phyloP scores from a whole-genome alignment of 495 filamentous ascomycete species.

The Durotheca rogersii region DNA sequence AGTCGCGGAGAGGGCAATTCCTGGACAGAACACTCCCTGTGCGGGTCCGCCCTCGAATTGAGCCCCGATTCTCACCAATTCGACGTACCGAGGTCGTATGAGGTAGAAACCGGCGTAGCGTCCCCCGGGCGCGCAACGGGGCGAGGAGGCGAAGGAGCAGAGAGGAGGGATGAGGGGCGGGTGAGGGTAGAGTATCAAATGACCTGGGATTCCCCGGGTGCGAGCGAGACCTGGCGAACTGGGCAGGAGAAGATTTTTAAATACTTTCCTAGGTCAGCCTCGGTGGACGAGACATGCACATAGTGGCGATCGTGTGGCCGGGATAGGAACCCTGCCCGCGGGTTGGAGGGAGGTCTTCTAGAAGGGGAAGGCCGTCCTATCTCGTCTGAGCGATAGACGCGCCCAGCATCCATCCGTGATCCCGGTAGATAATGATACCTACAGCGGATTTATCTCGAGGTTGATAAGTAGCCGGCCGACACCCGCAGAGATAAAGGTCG shows the following conservation, averaged over 20 bases:
- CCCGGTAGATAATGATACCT: conserved; percentile 5
- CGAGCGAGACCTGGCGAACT: neutral
- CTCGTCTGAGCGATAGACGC: conserved; percentile 8
- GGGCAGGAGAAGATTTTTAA: conserved; percentile 20
- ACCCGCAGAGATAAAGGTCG: conserved; percentile 1
- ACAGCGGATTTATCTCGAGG: conserved; percentile 13
- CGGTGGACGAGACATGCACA: conserved; percentile 22
- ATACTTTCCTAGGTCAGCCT: conserved; percentile 30
- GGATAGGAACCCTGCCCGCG: conserved; percentile 25
- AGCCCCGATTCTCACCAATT: conserved; percentile 13
- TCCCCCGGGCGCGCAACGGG: conserved; percentile 11
- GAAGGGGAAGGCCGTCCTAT: conserved; percentile 37
- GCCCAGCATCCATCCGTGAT: conserved; percentile 14
- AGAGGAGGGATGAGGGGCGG: conserved; percentile 10
- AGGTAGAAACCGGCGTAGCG: conserved; percentile 16
- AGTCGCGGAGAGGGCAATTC: neutral
- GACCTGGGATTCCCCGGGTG: conserved; percentile 12
- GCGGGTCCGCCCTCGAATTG: conserved; percentile 7
- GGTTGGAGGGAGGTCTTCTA: conserved; percentile 28
- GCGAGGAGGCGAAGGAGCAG: neutral
- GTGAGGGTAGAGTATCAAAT: conserved; percentile 7
- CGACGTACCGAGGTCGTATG: conserved; percentile 16
- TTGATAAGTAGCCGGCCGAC: conserved; percentile 19
- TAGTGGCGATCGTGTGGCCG: conserved; percentile 25
- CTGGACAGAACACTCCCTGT: conserved; percentile 6